phyloP scores from a whole-genome alignment of 257 asterid species.

The Solanum rostratum region DNA sequence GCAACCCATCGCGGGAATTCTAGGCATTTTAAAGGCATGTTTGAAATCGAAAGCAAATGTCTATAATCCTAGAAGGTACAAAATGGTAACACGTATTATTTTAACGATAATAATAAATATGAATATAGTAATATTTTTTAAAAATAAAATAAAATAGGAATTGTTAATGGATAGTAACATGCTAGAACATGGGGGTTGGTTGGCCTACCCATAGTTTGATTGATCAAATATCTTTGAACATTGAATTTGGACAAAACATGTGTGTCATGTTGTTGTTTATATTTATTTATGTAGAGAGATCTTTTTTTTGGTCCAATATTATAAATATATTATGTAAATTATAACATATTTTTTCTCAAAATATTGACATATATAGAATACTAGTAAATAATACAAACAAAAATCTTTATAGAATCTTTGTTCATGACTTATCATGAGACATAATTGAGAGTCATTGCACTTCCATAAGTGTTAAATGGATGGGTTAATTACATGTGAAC shows the following conservation, averaged over 20 bases:
- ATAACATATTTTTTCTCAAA: not conserved
- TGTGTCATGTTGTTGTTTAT: not conserved
- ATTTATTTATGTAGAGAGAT: not conserved
- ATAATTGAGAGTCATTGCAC: not conserved
- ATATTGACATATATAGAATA: not conserved
- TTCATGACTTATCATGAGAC: not conserved
- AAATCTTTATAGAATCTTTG: not conserved
- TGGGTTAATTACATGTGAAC: too few species aligned
- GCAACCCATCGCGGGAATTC: too few species aligned
- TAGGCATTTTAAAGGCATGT: too few species aligned
- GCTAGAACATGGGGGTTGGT: not conserved
- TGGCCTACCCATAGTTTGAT: not conserved
- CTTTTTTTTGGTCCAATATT: not conserved
- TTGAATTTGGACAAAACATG: not conserved
- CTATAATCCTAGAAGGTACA: too few species aligned
- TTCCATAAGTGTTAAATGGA: not conserved
- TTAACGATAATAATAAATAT: too few species aligned
- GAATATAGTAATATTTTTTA: too few species aligned
- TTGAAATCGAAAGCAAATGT: too few species aligned
- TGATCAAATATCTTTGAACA: not conserved
- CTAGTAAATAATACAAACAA: not conserved
- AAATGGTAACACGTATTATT: too few species aligned
- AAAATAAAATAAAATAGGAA: too few species aligned
- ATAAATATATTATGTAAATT: not conserved
- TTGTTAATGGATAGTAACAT: not conserved